Conservation (phyloP, 1,284 basidiomycete species). For the Fistulinella staudtii region DNA sequence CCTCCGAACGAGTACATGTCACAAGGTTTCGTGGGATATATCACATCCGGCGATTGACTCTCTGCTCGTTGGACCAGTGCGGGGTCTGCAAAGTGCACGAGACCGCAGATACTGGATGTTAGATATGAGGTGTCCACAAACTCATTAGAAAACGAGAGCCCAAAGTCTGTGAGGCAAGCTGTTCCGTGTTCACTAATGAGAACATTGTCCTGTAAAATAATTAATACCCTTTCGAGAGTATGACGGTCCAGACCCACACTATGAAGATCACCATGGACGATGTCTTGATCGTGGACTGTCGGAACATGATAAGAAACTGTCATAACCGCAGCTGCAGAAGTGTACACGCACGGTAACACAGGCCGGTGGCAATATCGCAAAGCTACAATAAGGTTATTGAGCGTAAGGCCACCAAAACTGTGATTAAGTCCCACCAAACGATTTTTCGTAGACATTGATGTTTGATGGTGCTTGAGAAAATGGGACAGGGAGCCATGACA, state of each 20-base stretch:
- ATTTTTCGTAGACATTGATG: constrained; percentile 5
- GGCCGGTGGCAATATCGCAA: constrained; percentile 23
- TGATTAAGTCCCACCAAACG: constrained; percentile 12
- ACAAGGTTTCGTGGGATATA: constrained; percentile 20
- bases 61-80: constrained; percentile 24
- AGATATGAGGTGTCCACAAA: constrained; percentile 33
- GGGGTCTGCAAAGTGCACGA: constrained; percentile 36
- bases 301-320: background rate
- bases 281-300: constrained; percentile 20
- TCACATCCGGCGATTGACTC: background rate
- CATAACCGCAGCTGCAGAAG: background rate
- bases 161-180: constrained; percentile 35
- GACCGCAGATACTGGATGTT: constrained; percentile 30
- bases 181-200: constrained; percentile 21
- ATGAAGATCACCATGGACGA: constrained; percentile 29
- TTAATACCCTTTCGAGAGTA: background rate
- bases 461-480: constrained; percentile 11
- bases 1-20: constrained; percentile 35
- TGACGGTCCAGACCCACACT: constrained; percentile 24
- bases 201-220: constrained; percentile 25
- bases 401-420: background rate
- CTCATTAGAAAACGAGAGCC: constrained; percentile 34
- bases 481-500: constrained; percentile 23
- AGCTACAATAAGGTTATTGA: constrained; percentile 14
- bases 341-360: constrained; percentile 24